These are phyloP conservation scores for Psilocybe tampanensis DNA, from an alignment of 768 basidiomycete genomes.

Conservation along the genomic window DNA sequence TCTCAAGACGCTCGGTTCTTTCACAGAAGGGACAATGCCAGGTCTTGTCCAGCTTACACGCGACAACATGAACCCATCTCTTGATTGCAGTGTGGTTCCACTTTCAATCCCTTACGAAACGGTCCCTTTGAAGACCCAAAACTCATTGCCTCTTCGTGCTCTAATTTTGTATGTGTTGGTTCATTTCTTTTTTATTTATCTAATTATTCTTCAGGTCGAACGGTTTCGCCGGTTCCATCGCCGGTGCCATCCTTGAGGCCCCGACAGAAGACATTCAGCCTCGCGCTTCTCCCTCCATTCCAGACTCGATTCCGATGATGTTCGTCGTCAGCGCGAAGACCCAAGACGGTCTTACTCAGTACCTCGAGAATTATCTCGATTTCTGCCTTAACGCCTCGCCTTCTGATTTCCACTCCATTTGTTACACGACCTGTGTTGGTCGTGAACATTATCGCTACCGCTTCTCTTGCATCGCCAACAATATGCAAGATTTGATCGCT, in stretches of 20 bases:
- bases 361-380: slow-evolving; percentile 33
- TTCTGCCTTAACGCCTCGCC: slow-evolving; percentile 27
- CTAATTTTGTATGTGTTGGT: slow-evolving; percentile 29
- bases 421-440: slow-evolving; percentile 37
- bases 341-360: slow-evolving; percentile 28
- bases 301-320: slow-evolving; percentile 23
- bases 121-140: slow-evolving; percentile 17
- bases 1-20: slow-evolving; percentile 28
- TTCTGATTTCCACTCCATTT: slow-evolving; percentile 31
- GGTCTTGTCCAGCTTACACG: slow-evolving; percentile 32
- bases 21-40: slow-evolving; percentile 29
- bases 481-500: slow-evolving; percentile 34
- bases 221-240: slow-evolving; percentile 38
- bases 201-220: slow-evolving; percentile 28
- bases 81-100: slow-evolving; percentile 33
- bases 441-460: slow-evolving; percentile 37
- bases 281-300: slow-evolving; percentile 10
- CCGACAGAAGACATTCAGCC: slow-evolving; percentile 21
- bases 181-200: neutral
- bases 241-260: slow-evolving; percentile 34
- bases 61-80: slow-evolving; percentile 33
- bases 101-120: slow-evolving; percentile 29
- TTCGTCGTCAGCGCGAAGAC: slow-evolving; percentile 40
- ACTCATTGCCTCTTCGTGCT: slow-evolving; percentile 23
- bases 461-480: slow-evolving; percentile 31